Conservation (phyloP, 441 rosid genomes). For the Gossypium aridum region DNA sequence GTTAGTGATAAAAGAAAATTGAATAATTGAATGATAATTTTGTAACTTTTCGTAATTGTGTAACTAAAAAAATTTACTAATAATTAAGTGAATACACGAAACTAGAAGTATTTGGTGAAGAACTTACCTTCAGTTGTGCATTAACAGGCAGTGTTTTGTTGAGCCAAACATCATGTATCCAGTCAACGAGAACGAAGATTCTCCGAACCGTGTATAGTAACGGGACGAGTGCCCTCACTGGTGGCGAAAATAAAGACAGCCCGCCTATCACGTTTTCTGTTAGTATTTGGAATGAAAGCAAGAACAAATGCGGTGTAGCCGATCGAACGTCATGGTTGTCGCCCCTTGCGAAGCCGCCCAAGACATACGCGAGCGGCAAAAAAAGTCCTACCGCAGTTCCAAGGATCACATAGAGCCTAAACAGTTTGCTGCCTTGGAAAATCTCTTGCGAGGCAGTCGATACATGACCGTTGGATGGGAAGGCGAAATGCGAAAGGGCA, state of each 20-base stretch:
- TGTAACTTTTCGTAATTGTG: too few species aligned
- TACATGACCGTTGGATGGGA: slow-evolving; percentile 38
- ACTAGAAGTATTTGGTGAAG: background rate
- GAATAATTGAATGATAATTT: too few species aligned
- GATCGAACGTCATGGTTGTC: slow-evolving; percentile 73
- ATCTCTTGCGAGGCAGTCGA: slow-evolving; percentile 34
- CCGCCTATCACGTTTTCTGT: slow-evolving; percentile 73
- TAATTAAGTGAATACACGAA: background rate
- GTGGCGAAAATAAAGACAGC: slow-evolving; percentile 62
- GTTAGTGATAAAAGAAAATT: too few species aligned
- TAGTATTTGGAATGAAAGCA: slow-evolving; percentile 79
- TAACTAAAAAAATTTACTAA: too few species aligned
- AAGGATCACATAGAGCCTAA: slow-evolving; percentile 51
- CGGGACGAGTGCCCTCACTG: slow-evolving; percentile 81
- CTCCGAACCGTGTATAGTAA: slow-evolving; percentile 70
- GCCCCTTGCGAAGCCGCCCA: slow-evolving; percentile 92
- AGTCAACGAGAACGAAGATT: slow-evolving; percentile 57
- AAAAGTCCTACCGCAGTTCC: slow-evolving; percentile 78
- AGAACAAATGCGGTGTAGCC: slow-evolving; percentile 76
- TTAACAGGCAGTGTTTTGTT: slow-evolving; percentile 49
- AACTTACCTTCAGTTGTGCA: slow-evolving; percentile 43
- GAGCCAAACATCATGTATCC: slow-evolving; percentile 74
- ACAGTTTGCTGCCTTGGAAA: slow-evolving; percentile 51
- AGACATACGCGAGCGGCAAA: slow-evolving; percentile 69
- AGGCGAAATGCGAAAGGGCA: slow-evolving; percentile 59